phyloP scores from a whole-genome alignment of 208 protist genomes.

The Crithidia sp. region DNA sequence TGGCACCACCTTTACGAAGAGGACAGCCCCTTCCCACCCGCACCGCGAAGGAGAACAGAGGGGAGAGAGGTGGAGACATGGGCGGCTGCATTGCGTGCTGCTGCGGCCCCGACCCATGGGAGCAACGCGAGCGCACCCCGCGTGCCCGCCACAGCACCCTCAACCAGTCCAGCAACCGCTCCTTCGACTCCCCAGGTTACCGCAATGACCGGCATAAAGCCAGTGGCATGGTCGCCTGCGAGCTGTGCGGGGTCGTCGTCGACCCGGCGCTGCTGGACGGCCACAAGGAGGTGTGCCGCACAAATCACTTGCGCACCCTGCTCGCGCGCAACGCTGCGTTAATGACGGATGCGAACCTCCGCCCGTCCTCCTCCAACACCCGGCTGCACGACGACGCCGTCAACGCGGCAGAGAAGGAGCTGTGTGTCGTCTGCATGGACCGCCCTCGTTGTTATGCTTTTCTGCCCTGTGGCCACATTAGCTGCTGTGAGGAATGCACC shows the following conservation, averaged over 20 bases:
- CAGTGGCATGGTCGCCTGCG: slow-evolving; percentile 25
- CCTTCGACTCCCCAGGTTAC: slow-evolving; percentile 5
- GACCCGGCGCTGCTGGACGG: slow-evolving; percentile 61
- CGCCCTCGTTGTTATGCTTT: slow-evolving; percentile 67
- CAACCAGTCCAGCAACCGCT: slow-evolving; percentile 8
- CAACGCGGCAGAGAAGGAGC: slow-evolving; percentile 47
- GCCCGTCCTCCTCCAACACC: slow-evolving; percentile 17
- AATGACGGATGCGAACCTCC: slow-evolving; percentile 18
- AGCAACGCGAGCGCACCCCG: slow-evolving; percentile 1
- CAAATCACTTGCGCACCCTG: slow-evolving; percentile 33
- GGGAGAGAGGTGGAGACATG: slow-evolving; percentile 1
- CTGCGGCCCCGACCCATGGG: slow-evolving; percentile 20
- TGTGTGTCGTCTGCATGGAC: slow-evolving; percentile 82
- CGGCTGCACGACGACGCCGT: slow-evolving; percentile 18
- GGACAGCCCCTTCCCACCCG: no score
- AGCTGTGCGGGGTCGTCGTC: slow-evolving; percentile 47
- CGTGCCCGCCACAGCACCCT: slow-evolving; percentile 1
- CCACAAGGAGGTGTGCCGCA: slow-evolving; percentile 63
- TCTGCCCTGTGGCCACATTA: slow-evolving; percentile 88
- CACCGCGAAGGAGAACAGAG: neutral
- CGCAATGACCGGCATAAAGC: neutral
- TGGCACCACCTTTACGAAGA: no score
- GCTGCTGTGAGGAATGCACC: slow-evolving; percentile 71
- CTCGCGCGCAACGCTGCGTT: slow-evolving; percentile 29
- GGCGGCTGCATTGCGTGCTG: slow-evolving; percentile 23